Evolutionary conservation across 805 yeast genomes (phyloP), one percentile per base, ranked within the genome.

Genomic region (Myxozyma vanderwaltii): DNA sequence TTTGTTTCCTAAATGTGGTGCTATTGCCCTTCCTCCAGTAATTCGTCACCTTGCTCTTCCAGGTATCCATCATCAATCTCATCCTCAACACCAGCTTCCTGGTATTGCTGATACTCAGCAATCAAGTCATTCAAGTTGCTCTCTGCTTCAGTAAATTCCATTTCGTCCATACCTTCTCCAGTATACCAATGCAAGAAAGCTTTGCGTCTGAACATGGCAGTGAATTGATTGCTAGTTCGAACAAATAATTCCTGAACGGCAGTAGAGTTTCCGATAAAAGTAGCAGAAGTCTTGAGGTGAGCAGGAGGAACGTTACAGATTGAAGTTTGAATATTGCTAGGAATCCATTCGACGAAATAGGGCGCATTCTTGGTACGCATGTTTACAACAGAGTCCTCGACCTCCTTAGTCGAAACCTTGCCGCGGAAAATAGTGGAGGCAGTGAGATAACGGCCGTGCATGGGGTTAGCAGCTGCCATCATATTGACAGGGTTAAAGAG

Each of bases 171-270:
- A 79, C 97, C 97, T 77, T 91, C 97, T 68, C 86, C 82, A 8
- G 94, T 88, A 77, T 89, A 91, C 97, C 97, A 91, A 76, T 91
- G 96, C 77, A 91, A 85, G 84, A 91, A 91, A 65, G 97, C 97
- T 75, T 86, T 88, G 79, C 94, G 89, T 74, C 89, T 83, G 77
- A 88, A 91, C 97, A 91, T 91, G 62, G 91, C 91, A 68, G 86
- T 80, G 77, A 91, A 91, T 77, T 91, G 96, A 69, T 82, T 89
- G 65, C 92, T 92, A 58, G 89, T 87, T 77, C 97, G 86, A 77
- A 85, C 84, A 78, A 91, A 91, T 70, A 91, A 79, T 75, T 90
- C 96, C 78, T 89, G 96, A 72, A 91, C 88, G 1, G 96, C 87
- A 3, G 97, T 91, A 29, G 96, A 86, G 79, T 91, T 91, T 71